phyloP scores from a whole-genome alignment of 805 yeast species.

The Teunomyces stri region DNA sequence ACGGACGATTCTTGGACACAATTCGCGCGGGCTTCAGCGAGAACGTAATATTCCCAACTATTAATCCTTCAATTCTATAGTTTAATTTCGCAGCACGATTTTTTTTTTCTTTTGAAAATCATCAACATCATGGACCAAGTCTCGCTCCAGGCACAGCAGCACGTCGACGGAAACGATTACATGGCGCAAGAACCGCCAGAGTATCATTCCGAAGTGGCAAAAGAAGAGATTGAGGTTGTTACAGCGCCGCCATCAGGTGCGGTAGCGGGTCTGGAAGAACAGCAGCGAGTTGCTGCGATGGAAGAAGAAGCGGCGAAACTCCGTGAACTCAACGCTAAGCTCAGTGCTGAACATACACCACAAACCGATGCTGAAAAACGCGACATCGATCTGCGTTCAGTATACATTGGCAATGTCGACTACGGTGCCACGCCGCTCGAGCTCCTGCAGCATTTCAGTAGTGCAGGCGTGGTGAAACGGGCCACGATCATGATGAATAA shows the following conservation, averaged over 20 bases:
- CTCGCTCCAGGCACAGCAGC: slow-evolving; percentile 21
- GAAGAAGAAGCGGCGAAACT: slow-evolving; percentile 5
- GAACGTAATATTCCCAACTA: slow-evolving; percentile 17
- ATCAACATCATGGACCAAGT: slow-evolving; percentile 31
- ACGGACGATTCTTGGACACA: slow-evolving; percentile 21
- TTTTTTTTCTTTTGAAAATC: background rate
- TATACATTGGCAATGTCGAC: slow-evolving; percentile 85
- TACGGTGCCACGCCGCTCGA: slow-evolving; percentile 77
- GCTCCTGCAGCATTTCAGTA: slow-evolving; percentile 67
- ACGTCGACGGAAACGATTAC: background rate
- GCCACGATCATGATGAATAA: slow-evolving; percentile 76
- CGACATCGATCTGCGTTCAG: slow-evolving; percentile 72
- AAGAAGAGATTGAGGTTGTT: background rate
- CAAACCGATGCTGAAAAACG: slow-evolving; percentile 47
- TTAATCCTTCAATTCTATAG: no score
- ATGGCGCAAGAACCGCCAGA: slow-evolving; percentile 4
- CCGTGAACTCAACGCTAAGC: slow-evolving; percentile 4
- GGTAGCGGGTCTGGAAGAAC: background rate
- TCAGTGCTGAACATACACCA: slow-evolving; percentile 17
- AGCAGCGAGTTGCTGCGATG: slow-evolving; percentile 1
- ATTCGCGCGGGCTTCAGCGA: slow-evolving; percentile 21
- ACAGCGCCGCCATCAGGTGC: background rate
- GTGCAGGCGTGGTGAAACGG: slow-evolving; percentile 72
- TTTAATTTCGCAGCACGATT: no score
- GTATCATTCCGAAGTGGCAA: background rate